These are phyloP conservation scores for Madurella fahalii DNA, from an alignment of 2,329 filamentous ascomycete species.

Conservation along the genomic window DNA sequence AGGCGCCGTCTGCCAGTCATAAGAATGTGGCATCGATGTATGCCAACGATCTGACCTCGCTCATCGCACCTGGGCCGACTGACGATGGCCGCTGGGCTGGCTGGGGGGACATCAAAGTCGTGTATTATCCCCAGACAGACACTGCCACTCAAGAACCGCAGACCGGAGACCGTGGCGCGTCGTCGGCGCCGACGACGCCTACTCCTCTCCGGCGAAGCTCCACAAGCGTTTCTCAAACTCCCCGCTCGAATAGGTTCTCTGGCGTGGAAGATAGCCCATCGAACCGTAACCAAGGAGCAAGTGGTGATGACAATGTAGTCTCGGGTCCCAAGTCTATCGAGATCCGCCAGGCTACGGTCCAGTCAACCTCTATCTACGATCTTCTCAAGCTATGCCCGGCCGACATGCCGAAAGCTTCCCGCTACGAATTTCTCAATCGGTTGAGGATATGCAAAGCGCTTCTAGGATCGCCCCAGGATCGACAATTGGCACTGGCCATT, in stretches of 20 bases:
- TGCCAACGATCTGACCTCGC: constrained; percentile 77
- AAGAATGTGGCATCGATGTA: constrained; percentile 58
- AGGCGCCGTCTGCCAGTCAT: constrained; percentile 39
- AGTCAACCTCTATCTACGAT: constrained; percentile 51
- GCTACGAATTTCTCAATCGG: constrained; percentile 82
- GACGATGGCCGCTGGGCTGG: constrained; percentile 60
- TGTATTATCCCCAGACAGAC: constrained; percentile 63
- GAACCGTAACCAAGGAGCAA: constrained; percentile 36
- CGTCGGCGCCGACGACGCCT: constrained; percentile 62
- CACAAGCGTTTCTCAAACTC: constrained; percentile 47
- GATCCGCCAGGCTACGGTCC: constrained; percentile 54
- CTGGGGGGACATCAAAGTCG: constrained; percentile 75
- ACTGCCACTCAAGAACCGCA: constrained; percentile 16
- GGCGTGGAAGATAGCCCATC: constrained; percentile 38
- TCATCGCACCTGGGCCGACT: constrained; percentile 57
- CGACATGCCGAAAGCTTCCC: constrained; percentile 66
- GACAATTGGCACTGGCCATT: constrained; percentile 73
- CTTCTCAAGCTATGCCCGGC: constrained; percentile 53
- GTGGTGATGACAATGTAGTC: constrained; percentile 38
- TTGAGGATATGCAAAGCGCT: constrained; percentile 81
- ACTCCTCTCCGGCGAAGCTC: constrained; percentile 69
- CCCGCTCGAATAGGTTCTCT: constrained; percentile 34
- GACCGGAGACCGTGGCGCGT: constrained; percentile 22
- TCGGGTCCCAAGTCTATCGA: constrained; percentile 59
- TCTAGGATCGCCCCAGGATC: constrained; percentile 57